Conservation (phyloP, 2,329 filamentous ascomycete species). For the Geoglossum cookeanum region DNA sequence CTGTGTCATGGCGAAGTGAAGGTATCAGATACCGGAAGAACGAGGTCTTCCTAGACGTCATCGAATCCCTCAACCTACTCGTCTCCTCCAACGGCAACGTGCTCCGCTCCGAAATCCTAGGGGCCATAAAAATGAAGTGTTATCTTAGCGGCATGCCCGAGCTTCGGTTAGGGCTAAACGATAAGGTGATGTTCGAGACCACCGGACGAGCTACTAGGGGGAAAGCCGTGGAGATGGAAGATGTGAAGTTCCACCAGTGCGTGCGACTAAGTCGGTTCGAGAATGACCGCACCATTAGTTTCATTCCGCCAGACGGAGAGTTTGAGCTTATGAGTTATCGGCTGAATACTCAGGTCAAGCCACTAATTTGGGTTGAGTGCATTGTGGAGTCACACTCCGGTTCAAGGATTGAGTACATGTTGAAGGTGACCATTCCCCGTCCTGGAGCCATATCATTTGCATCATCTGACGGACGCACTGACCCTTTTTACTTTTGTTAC, state of each 20-base stretch:
- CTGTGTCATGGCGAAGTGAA: conserved; percentile 94
- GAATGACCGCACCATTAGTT: conserved; percentile 96
- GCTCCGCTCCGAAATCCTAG: conserved; percentile 84
- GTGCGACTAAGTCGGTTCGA: conserved; percentile 91
- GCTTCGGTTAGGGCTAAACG: conserved; percentile 79
- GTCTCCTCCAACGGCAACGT: conserved; percentile 92
- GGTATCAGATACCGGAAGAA: conserved; percentile 98
- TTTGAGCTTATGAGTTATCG: conserved; percentile 99
- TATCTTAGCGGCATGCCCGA: conserved; percentile 98
- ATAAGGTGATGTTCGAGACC: conserved; percentile 99
- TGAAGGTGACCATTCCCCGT: conserved; percentile 40
- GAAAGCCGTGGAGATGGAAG: conserved; percentile 98
- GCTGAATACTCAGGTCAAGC: conserved; percentile 95
- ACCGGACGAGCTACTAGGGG: conserved; percentile 84
- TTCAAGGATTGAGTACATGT: conserved; percentile 94
- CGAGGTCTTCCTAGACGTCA: conserved; percentile 94
- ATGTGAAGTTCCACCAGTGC: conserved; percentile 98
- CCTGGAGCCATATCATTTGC: not conserved
- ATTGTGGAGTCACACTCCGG: conserved; percentile 92
- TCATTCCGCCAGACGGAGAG: conserved; percentile 94
- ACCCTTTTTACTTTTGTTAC: not conserved
- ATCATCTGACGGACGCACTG: not conserved
- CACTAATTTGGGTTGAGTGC: conserved; percentile 96
- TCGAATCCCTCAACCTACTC: conserved; percentile 89
- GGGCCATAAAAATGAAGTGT: conserved; percentile 98